A percentile compares a stretch with the other conserved stretches of the same genome.
These are phyloP conservation scores for Sporisorium scitamineum DNA, from an alignment of 1,284 basidiomycete species.

Conservation along the genomic window DNA sequence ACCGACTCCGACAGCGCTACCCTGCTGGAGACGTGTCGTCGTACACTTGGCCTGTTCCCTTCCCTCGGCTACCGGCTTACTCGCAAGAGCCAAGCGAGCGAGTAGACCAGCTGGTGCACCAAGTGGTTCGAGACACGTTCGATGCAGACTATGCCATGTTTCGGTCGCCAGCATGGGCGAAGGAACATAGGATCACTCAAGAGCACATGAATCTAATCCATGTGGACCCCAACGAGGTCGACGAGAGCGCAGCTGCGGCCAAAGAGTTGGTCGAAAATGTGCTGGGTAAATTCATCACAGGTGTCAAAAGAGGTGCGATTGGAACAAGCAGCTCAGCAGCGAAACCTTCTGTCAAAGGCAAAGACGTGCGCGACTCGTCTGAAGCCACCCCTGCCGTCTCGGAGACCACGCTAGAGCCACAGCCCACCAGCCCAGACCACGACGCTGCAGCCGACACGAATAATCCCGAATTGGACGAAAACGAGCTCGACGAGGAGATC, in stretches of 20 bases:
- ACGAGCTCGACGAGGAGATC: slow-evolving; percentile 21
- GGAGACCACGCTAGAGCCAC: not conserved
- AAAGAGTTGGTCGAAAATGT: slow-evolving; percentile 24
- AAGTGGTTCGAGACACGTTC: slow-evolving; percentile 24
- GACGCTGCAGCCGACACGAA: not conserved
- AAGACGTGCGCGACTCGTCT: not conserved
- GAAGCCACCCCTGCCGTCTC: not conserved
- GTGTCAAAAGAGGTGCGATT: slow-evolving; percentile 21
- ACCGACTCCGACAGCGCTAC: slow-evolving; percentile 17
- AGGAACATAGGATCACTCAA: slow-evolving; percentile 17
- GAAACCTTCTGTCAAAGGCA: not conserved
- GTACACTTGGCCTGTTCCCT: slow-evolving; percentile 20
- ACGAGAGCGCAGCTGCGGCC: slow-evolving; percentile 28
- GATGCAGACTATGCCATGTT: slow-evolving; percentile 32
- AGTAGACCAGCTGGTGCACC: slow-evolving; percentile 14
- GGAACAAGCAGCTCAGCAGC: not conserved
- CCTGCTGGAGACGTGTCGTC: slow-evolving; percentile 8
- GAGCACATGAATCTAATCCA: slow-evolving; percentile 23
- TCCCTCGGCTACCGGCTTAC: slow-evolving; percentile 12
- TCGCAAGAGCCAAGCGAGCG: slow-evolving; percentile 5
- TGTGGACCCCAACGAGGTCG: slow-evolving; percentile 21
- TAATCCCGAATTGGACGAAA: slow-evolving; percentile 1
- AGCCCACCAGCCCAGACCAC: not conserved
- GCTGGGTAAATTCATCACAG: slow-evolving; percentile 14
- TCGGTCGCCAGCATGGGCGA: slow-evolving; percentile 23